Evolutionary conservation across 495 filamentous ascomycete genomes (phyloP).

Genomic region (Aspergillus ellipticus): DNA sequence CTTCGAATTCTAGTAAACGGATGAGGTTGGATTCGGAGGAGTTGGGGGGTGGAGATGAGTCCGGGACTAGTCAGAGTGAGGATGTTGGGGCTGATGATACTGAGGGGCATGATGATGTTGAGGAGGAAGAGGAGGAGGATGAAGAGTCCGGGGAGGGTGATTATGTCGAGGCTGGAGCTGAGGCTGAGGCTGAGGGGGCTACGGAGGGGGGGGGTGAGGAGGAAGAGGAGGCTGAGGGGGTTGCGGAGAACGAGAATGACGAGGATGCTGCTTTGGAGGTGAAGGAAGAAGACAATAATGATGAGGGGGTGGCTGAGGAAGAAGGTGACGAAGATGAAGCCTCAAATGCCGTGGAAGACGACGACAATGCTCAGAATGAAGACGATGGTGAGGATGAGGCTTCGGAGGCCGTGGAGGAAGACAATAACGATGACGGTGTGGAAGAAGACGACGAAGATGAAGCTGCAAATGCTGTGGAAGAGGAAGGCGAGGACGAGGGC

Average conservation of each 20-base stretch:
- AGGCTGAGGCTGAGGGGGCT: background rate
- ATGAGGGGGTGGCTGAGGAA: background rate
- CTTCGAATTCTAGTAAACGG: background rate
- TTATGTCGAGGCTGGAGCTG: background rate
- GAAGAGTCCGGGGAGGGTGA: background rate
- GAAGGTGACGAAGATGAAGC: slow-evolving; percentile 26
- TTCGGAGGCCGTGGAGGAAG: slow-evolving; percentile 1
- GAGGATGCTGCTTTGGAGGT: too few relatives aligned
- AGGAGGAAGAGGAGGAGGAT: background rate
- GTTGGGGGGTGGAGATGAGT: background rate
- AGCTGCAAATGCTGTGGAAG: background rate
- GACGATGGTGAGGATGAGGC: background rate
- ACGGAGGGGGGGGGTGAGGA: too few relatives aligned
- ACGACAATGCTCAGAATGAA: background rate
- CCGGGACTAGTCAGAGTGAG: background rate
- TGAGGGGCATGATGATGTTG: background rate
- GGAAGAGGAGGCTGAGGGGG: too few relatives aligned
- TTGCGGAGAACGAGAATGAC: too few relatives aligned
- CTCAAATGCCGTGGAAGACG: background rate
- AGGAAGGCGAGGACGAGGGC: background rate
- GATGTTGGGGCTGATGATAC: background rate
- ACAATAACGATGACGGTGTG: background rate
- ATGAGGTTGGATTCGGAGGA: background rate
- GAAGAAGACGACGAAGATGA: too few relatives aligned
- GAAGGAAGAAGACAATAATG: too few relatives aligned